phyloP scores from a whole-genome alignment of 179 eudicot genomes.

The Pouteria campechiana region DNA sequence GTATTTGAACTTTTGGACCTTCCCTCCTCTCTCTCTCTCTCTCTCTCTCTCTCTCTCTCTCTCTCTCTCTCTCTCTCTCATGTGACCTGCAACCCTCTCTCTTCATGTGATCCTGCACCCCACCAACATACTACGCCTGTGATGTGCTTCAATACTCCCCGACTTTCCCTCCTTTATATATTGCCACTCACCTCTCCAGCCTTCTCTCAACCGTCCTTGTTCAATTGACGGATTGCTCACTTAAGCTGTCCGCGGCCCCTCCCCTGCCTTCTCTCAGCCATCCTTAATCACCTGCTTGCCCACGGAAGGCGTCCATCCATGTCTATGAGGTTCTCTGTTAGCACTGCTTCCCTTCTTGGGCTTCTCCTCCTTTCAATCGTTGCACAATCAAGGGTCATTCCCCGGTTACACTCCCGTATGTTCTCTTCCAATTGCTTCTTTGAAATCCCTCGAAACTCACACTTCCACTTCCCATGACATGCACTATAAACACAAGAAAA shows the following conservation, averaged over 20 bases:
- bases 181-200: background rate
- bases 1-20: no score
- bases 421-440: background rate
- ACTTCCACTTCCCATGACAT: background rate
- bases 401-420: constrained; percentile 23
- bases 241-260: background rate
- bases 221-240: no score
- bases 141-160: constrained; percentile 53
- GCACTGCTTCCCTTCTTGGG: constrained; percentile 5
- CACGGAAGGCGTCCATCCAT: background rate
- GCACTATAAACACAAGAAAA: background rate
- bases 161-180: constrained; percentile 8
- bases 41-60: no score
- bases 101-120: background rate
- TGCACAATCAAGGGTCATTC: constrained; percentile 22
- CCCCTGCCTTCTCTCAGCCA: background rate
- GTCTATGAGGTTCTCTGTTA: constrained; percentile 14
- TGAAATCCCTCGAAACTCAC: background rate
- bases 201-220: background rate
- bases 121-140: constrained; percentile 26
- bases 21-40: no score
- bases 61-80: constrained; percentile 22
- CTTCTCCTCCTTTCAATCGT: constrained; percentile 18
- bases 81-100: constrained; percentile 23
- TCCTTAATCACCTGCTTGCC: background rate